Evolutionary conservation across 371 early-diverging fungal species (phyloP).

Genomic region (Mortierella sp.): DNA sequence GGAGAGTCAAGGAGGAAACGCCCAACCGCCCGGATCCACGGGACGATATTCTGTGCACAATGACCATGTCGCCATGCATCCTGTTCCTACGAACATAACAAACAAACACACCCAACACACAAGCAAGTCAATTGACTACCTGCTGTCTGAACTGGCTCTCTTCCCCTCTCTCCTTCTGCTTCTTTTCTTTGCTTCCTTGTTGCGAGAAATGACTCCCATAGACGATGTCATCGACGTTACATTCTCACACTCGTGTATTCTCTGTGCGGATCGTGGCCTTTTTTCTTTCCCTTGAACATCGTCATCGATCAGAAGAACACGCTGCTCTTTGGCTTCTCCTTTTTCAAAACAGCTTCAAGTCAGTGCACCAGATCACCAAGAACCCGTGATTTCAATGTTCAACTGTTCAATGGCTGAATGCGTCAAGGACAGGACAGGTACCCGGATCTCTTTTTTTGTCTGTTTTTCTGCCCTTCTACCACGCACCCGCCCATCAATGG

Average conservation of each 20-base stretch:
- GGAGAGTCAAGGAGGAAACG: not conserved
- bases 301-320: not conserved
- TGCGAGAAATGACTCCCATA: not conserved
- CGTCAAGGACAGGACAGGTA: not conserved
- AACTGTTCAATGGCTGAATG: too few relatives aligned
- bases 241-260: not conserved
- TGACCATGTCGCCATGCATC: constrained; percentile 2
- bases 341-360: not conserved
- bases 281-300: not conserved
- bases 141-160: not conserved
- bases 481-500: not conserved
- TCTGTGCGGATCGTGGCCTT: not conserved
- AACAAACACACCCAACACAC: not conserved
- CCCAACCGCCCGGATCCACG: not conserved
- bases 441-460: constrained; percentile 1
- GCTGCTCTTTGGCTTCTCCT: not conserved
- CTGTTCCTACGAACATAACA: not conserved
- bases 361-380: not conserved
- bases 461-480: not conserved
- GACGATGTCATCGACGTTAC: constrained; percentile 3
- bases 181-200: not conserved
- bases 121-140: not conserved
- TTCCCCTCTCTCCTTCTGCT: not conserved
- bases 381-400: not conserved
- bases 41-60: not conserved